Conservation (phyloP, 2,329 filamentous ascomycete genomes). For the Zymoseptoria pseudotritici region DNA sequence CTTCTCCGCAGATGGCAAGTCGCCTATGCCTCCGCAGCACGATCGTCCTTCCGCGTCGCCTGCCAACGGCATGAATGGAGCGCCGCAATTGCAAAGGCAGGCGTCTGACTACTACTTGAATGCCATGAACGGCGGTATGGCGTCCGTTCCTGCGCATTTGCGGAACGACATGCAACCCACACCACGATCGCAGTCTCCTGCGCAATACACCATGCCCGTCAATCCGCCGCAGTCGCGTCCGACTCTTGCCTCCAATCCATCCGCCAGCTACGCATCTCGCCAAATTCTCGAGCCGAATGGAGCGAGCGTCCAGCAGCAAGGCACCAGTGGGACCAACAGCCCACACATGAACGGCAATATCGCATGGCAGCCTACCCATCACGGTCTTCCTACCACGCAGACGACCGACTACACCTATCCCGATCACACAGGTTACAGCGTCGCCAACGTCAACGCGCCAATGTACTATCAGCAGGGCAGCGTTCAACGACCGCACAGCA, state of each 20-base stretch:
- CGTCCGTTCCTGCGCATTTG: constrained; percentile 66
- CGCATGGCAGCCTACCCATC: constrained; percentile 82
- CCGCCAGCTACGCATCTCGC: constrained; percentile 65
- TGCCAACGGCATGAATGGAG: constrained; percentile 62
- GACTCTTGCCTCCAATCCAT: constrained; percentile 74
- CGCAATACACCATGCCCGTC: constrained; percentile 51
- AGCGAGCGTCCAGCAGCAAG: constrained; percentile 67
- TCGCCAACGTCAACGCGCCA: constrained; percentile 51
- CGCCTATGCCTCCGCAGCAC: constrained; percentile 71
- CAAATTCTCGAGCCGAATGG: constrained; percentile 75
- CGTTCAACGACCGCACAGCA: constrained; percentile 64
- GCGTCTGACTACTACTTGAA: constrained; percentile 69
- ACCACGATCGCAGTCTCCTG: constrained; percentile 56
- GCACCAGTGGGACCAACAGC: constrained; percentile 69
- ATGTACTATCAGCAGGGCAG: constrained; percentile 65
- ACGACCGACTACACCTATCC: constrained; percentile 80
- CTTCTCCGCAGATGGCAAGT: constrained; percentile 59
- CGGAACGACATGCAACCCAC: constrained; percentile 65
- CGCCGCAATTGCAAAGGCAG: constrained; percentile 56
- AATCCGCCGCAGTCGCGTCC: constrained; percentile 45
- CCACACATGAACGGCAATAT: constrained; percentile 69
- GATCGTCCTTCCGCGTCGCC: constrained; percentile 78
- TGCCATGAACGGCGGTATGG: constrained; percentile 52
- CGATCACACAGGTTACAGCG: constrained; percentile 30
- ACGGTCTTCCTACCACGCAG: constrained; percentile 54